Evolutionary conservation across 164 flowering plant genomes (phyloP).

Genomic region (Piper longum): DNA sequence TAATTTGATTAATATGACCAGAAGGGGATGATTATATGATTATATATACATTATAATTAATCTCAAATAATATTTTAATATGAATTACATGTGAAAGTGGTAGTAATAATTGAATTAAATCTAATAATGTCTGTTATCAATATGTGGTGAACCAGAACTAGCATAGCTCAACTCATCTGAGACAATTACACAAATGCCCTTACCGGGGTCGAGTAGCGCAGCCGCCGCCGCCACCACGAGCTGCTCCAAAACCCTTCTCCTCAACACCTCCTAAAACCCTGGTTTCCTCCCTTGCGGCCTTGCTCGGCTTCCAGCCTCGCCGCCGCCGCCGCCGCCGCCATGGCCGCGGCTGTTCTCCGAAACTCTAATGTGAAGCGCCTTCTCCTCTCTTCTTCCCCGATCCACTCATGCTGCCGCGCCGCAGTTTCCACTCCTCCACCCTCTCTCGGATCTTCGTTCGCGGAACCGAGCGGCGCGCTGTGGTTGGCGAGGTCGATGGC

Average conservation of each 20-base stretch:
- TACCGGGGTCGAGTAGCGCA: too few species aligned
- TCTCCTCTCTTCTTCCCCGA: constrained; percentile 29
- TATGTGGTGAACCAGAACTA: too few species aligned
- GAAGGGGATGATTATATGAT: too few species aligned
- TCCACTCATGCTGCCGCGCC: constrained; percentile 34
- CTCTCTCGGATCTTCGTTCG: constrained; percentile 17
- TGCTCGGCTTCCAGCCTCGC: neutral
- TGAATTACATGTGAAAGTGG: too few species aligned
- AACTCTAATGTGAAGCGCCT: constrained; percentile 54
- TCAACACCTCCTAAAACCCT: neutral
- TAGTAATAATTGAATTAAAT: too few species aligned
- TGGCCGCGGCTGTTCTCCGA: constrained; percentile 57
- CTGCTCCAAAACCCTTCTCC: neutral
- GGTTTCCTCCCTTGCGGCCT: neutral
- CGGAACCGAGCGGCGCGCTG: constrained; percentile 3
- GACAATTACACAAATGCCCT: too few species aligned
- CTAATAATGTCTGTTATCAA: too few species aligned
- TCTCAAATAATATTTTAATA: too few species aligned
- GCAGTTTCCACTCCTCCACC: constrained; percentile 14
- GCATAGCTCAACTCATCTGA: too few species aligned
- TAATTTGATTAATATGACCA: too few species aligned
- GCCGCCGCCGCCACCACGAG: too few species aligned
- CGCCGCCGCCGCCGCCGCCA: constrained; percentile 3
- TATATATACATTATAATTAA: too few species aligned
- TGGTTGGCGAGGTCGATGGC: neutral